Evolutionary conservation across 139 green algal species (phyloP), one percentile per base, ranked within the genome.

Genomic region (Spirogloea muscicola): DNA sequence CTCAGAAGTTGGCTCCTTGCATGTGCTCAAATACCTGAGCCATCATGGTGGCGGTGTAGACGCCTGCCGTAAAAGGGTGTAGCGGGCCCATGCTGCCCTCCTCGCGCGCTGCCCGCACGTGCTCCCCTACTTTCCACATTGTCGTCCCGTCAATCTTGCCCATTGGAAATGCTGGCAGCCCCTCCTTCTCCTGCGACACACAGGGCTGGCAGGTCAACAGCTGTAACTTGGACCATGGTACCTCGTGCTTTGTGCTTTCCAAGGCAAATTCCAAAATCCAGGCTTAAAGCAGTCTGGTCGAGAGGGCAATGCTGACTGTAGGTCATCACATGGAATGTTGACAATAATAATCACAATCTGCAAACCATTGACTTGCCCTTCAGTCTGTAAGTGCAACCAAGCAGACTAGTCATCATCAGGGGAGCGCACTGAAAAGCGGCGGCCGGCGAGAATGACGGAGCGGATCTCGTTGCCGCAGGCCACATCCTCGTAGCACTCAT

Each of bases 21-120:
- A n/a, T n/a, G n/a, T n/a, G n/a, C n/a, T n/a, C n/a, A 71, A 18
- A 13, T n/a, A 74, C 64, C 67, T 75, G 97, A n/a, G 94, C 92
- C 91, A 98, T 97, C 94, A 98, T 98, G 78, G 84, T 91, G 48
- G 94, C 94, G 37, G 94, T 84, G 86, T 98, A 98, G 49, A 97
- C 91, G 49, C 94, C 80, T 5, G 94, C 94, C 51, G 94, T 98
- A 88, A 97, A 97, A 73, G 94, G 91, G 87, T 98, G 93, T 52
- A 98, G 77, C 4, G 43, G 94, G 79, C 96, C 96, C 6, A 71
- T 52, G 21, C 7, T 21, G 7, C 4, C n/a, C 40, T 96, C 84
- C 1, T 84, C 59, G 81, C 31, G 85, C 84, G 38, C 64, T 0
- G 85, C 87, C 61, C 93, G 89, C 80, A 98, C 92, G 37, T 87